Evolutionary conservation across 2,329 filamentous ascomycete species (phyloP), one percentile per base, ranked within the genome.

Genomic region (Xylaria sp.): DNA sequence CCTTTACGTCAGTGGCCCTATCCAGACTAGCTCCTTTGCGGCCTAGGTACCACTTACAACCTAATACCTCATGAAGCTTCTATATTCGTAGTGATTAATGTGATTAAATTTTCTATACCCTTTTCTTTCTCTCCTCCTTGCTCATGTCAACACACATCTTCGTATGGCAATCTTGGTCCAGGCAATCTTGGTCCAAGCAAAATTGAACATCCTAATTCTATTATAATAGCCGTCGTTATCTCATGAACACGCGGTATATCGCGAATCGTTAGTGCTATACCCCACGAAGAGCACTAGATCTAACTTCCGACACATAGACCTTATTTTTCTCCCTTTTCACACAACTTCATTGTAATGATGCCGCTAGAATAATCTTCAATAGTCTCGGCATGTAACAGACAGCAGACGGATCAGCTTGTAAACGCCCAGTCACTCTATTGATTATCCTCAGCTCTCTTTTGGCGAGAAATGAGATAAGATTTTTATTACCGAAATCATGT

Each of bases 401-500:
- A 23, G 32, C 32, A 39, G n/a, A 63, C 58, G 5, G n/a, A 10
- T 39, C 39, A 18, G 20, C 7, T 34, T 12, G 52, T 25, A 51
- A n/a, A 55, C 23, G 4, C 25, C n/a, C 18, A 37, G 54, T 46
- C 39, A 18, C 41, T 4, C 15, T 28, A 25, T 54, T 51, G 6
- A 25, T 54, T 51, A 10, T 9, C 41, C 10, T 34, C 9, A 6
- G 2, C 23, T 41, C 52, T 63, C 23, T 1, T 58, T 44, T 18
- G 46, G n/a, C 18, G 46, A 23, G 28, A 23, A 60, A 55, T n/a
- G 48, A 1, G 67, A 63, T 20, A 61, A 9, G 10, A 63, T 51
- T 52, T 73, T 77, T 46, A 69, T 71, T 18, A 78, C 62, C 7
- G 75, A 72, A 37, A 78, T 78, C 77, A 78, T 78, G 20, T 78